A percentile compares a stretch with the other conserved stretches of the same genome.
These are phyloP conservation scores for Mycosphaerella sp. DNA, from an alignment of 2,329 filamentous ascomycete species.

Conservation along the genomic window DNA sequence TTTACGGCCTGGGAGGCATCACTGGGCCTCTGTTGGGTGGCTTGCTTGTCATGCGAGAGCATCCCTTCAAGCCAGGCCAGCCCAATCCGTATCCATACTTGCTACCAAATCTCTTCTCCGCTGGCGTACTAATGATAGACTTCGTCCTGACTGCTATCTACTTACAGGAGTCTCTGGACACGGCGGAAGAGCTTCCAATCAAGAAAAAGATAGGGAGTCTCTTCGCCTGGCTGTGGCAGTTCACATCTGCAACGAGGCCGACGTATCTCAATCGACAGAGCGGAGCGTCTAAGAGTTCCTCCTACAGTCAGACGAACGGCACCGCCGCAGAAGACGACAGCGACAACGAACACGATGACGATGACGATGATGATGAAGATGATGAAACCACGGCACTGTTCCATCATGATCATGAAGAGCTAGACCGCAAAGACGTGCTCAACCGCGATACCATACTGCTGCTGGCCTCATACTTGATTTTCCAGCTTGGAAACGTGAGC, in stretches of 20 bases:
- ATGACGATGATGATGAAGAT: constrained; percentile 36
- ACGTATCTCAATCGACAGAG: constrained; percentile 48
- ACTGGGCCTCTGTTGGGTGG: constrained; percentile 90
- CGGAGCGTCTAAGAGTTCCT: constrained; percentile 13
- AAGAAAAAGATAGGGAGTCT: constrained; percentile 52
- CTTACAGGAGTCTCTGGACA: constrained; percentile 78
- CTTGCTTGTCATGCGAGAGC: constrained; percentile 61
- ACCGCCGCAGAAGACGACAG: constrained; percentile 17
- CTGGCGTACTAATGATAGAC: constrained; percentile 63
- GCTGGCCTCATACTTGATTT: constrained; percentile 80
- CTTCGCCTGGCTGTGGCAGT: constrained; percentile 65
- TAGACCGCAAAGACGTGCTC: constrained; percentile 56
- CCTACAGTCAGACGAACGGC: constrained; percentile 13
- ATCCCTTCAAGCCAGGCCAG: constrained; percentile 48
- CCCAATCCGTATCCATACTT: constrained; percentile 70
- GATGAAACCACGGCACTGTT: constrained; percentile 31
- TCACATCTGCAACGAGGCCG: constrained; percentile 52
- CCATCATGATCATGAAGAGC: constrained; percentile 42
- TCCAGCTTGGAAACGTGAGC: constrained; percentile 87
- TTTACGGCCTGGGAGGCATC: constrained; percentile 93
- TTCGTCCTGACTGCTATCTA: constrained; percentile 69
- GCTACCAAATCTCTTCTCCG: constrained; percentile 72
- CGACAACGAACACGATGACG: constrained; percentile 22
- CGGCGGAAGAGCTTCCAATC: constrained; percentile 55
- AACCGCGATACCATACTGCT: constrained; percentile 78